Base-by-base conservation (phyloP, 2,329 filamentous ascomycete species). In the Pseudocercospora pini-densiflorae region DNA sequence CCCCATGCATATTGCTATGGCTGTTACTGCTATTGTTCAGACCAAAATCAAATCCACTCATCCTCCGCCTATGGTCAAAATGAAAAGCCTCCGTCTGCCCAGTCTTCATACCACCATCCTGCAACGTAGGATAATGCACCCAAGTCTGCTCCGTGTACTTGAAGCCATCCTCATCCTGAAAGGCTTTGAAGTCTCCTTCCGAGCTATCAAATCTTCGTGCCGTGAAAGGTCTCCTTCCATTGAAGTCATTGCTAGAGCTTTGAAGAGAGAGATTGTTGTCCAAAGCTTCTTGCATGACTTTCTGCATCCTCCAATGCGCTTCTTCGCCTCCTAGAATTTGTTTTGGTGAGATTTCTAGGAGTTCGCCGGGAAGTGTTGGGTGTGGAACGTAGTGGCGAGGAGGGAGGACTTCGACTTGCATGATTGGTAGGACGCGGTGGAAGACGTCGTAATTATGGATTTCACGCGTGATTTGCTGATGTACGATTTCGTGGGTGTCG, bases 371-470 rank as follows among this genome's bases (percentile, higher is more conserved):
- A 3, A 77, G 71, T 16, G 76, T 70, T 4, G 79, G 81, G 36
- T 62, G 47, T 23, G 60, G 61, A 2, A 84, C 77, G 74, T 84
- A 87, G 72, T 87, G 85, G 10, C 82, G 81, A 0, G 85, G 77
- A 1, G 85, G 84, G 0, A 87, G 78, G 9, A 87, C 79, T 71
- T 87, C 82, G 12, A 83, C 81, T 61, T 87, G 83, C 29, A 83
- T 78, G 23, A 87, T 79, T 2, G 85, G 85, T n/a, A 84, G 81
- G 27, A 85, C 78, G 27, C 82, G 81, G 66, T 87, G 84, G 69
- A 81, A 83, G 40, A 84, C 74, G 67, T 86, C 81, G 72, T 87
- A 80, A 36, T 82, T 82, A 75, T 87, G 85, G 36, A 86, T 85
- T 66, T 87, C 85, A 43, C 84, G 82, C 6, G 81, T 82, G 59